A percentile compares a stretch with the other conserved stretches of the same genome.
Conservation (phyloP, 225 moss, liverwort and hornwort species). For the Pleurozium schreberi region DNA sequence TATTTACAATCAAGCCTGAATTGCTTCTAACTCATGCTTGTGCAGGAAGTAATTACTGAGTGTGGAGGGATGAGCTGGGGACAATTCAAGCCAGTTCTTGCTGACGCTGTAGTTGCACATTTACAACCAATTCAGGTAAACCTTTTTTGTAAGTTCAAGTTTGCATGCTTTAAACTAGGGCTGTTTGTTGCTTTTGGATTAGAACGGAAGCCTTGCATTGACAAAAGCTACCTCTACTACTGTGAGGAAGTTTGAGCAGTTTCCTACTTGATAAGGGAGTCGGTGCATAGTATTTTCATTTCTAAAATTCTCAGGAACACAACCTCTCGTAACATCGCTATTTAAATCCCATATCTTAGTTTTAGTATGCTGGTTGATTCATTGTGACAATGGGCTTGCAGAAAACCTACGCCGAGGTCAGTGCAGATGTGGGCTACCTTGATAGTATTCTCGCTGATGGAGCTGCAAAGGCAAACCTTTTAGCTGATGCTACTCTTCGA, state of each 20-base stretch:
- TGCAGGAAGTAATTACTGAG: conserved; percentile 75
- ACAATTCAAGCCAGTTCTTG: conserved; percentile 82
- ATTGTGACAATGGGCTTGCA: conserved; percentile 15
- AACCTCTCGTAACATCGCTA: background rate
- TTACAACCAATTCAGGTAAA: conserved; percentile 81
- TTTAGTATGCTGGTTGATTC: background rate
- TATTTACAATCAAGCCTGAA: background rate
- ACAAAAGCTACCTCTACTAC: background rate
- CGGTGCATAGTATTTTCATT: background rate
- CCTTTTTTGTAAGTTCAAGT: background rate
- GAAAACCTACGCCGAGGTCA: conserved; percentile 70
- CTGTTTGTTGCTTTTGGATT: background rate
- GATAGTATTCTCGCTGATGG: conserved; percentile 68
- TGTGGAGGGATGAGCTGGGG: conserved; percentile 84
- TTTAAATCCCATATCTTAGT: background rate
- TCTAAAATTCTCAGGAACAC: background rate
- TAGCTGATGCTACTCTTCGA: conserved; percentile 69
- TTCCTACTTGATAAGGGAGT: background rate
- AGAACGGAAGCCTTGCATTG: background rate
- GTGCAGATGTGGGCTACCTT: conserved; percentile 63
- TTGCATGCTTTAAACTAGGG: background rate
- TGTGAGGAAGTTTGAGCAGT: background rate
- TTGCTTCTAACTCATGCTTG: background rate
- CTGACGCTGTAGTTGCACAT: conserved; percentile 73
- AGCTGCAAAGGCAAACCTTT: conserved; percentile 68